Conservation (phyloP, 2,329 filamentous ascomycete genomes). For the Alternaria gaisen region DNA sequence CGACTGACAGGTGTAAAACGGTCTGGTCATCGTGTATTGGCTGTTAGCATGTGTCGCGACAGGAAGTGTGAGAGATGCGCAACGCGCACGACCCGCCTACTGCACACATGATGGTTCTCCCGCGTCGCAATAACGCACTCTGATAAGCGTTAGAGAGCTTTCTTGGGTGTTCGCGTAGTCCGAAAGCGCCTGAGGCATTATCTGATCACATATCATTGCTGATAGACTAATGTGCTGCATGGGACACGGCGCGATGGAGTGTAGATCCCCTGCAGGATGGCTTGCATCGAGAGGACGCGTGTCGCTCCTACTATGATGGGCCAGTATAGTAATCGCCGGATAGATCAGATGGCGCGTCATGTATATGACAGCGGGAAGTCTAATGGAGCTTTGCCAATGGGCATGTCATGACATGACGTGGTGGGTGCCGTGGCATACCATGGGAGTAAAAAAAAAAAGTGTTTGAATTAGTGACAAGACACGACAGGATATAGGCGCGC, state of each 20-base stretch:
- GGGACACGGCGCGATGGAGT: background rate
- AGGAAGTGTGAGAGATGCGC: constrained; percentile 40
- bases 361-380: background rate
- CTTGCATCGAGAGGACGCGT: background rate
- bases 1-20: constrained; percentile 27
- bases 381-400: background rate
- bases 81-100: constrained; percentile 39
- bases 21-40: constrained; percentile 28
- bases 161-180: background rate
- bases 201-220: background rate
- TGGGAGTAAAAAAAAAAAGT: too few relatives aligned
- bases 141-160: background rate
- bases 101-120: constrained; percentile 18
- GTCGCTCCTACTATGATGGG: background rate
- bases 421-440: background rate
- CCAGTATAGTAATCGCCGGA: background rate
- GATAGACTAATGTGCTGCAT: background rate
- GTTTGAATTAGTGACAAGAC: background rate
- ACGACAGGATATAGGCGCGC: too few relatives aligned
- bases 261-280: background rate
- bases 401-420: too few relatives aligned
- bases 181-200: background rate
- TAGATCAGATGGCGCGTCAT: background rate
- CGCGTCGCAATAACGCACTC: constrained; percentile 28
- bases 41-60: constrained; percentile 35